Evolutionary conservation across 2,329 filamentous ascomycete species (phyloP), one percentile per base, ranked within the genome.

Genomic region (Botrytis aclada): DNA sequence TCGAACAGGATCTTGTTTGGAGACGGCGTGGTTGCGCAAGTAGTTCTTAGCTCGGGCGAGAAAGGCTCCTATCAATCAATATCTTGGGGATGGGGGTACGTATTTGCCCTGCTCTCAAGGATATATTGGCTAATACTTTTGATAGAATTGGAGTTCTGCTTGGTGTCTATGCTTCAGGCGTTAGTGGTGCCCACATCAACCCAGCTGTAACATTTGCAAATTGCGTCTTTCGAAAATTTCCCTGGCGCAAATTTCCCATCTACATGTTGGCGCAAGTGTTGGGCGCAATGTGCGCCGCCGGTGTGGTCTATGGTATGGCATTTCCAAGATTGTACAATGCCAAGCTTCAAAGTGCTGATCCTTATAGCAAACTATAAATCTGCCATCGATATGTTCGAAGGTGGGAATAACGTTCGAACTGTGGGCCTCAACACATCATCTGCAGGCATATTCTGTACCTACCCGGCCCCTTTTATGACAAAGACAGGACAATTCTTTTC

Each of bases 401-500:
- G 90, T 12, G 86, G 85, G 2, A 79, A 84, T 1, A 83, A 85
- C 25, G 84, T 91, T 73, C 86, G 91, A 45, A 93, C 90, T 0
- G 90, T 93, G 0, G 87, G 82, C 47, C 73, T 74, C 4, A 73
- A 76, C 10, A 86, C 83, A 16, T 80, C 83, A 60, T 92, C 87
- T 51, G 87, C 90, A 0, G 90, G 88, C 1, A 88, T 94, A 75
- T 93, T 94, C 80, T 91, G 88, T 84, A 93, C 92, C 0, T 94
- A 93, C 77, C 91, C 92, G 0, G 76, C 77, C 12, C 78, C 82
- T 0, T 92, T 93, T 80, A 87, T 93, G 85, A 90, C 88, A 6
- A 88, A 85, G 62, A 88, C 89, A 0, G 89, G 87, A 51, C 88
- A 90, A 82, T 92, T 93, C 82, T 92, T 93, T 79, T 91, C 88